These are phyloP conservation scores for Rhizophagus sp. DNA, from an alignment of 192 early-diverging fungal species.

Conservation along the genomic window DNA sequence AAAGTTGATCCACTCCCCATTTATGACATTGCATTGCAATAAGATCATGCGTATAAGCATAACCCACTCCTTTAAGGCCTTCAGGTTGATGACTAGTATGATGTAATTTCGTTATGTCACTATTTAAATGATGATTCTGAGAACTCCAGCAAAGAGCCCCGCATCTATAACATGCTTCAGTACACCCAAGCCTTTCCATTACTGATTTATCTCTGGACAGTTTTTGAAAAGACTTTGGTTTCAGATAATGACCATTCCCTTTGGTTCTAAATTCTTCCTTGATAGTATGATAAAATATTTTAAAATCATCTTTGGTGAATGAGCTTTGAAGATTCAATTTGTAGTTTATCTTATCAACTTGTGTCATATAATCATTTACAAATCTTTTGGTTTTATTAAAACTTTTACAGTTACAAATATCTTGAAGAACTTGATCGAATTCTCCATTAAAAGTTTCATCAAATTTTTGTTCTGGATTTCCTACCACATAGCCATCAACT, in stretches of 20 bases:
- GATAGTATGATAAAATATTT: not conserved
- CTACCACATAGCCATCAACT: not conserved
- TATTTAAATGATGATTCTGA: conserved; percentile 14
- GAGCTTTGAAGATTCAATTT: not conserved
- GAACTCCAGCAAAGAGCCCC: conserved; percentile 30
- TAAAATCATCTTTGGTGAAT: not conserved
- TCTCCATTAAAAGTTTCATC: conserved; percentile 16
- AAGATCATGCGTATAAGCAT: not conserved
- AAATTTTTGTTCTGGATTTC: not conserved
- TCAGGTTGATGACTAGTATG: conserved; percentile 29
- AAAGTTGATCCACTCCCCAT: not conserved
- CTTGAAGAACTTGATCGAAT: not conserved
- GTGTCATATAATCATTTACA: conserved; percentile 21
- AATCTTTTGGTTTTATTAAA: conserved; percentile 20
- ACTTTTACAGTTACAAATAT: conserved; percentile 16
- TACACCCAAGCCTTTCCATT: conserved; percentile 29
- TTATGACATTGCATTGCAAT: conserved; percentile 21
- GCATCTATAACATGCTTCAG: conserved; percentile 25
- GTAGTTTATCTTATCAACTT: conserved; percentile 22
- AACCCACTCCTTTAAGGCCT: not conserved
- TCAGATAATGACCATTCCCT: not conserved
- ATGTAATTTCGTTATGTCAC: conserved; percentile 26
- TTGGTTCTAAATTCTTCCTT: conserved; percentile 10
- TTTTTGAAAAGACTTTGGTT: not conserved
- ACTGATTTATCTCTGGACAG: conserved; percentile 17